These are phyloP conservation scores for Pseudogymnoascus sp. DNA, from an alignment of 2,329 filamentous ascomycete genomes.

Conservation along the genomic window DNA sequence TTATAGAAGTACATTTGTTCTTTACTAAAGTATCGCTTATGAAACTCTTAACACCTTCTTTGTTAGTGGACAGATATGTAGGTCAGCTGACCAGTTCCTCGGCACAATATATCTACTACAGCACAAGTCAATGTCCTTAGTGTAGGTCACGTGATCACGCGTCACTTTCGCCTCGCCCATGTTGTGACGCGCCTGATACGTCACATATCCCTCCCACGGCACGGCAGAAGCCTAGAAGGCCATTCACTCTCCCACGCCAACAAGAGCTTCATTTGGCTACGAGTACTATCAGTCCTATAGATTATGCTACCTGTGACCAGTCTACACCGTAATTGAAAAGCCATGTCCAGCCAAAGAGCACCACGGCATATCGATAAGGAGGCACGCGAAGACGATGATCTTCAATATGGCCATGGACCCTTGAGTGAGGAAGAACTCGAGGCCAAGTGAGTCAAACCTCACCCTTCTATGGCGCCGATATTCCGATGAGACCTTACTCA, in stretches of 20 bases:
- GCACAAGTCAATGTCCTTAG: not conserved
- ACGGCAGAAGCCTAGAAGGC: not conserved
- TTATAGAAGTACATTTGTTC: not conserved
- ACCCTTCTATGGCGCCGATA: not conserved
- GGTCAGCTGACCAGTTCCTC: not conserved
- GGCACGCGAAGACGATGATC: constrained; percentile 33
- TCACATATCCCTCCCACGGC: not conserved
- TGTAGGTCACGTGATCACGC: not conserved
- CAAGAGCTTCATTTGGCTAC: not conserved
- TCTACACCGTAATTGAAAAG: not conserved
- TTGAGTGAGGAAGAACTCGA: constrained; percentile 24
- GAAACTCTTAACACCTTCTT: not conserved
- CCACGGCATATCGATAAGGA: constrained; percentile 16
- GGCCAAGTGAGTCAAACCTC: constrained; percentile 17
- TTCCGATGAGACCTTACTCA: constrained; percentile 9
- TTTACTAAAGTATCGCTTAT: not conserved
- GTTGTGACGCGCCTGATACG: not conserved
- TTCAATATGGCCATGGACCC: constrained; percentile 38
- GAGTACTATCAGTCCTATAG: not conserved
- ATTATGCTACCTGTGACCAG: not conserved
- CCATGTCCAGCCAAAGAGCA: constrained; percentile 6
- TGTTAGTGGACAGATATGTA: not conserved
- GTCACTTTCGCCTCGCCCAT: not conserved
- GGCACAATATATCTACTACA: not conserved
- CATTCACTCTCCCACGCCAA: not conserved